phyloP scores from a whole-genome alignment of 2,329 filamentous ascomycete species.

The Alternaria infectoria region DNA sequence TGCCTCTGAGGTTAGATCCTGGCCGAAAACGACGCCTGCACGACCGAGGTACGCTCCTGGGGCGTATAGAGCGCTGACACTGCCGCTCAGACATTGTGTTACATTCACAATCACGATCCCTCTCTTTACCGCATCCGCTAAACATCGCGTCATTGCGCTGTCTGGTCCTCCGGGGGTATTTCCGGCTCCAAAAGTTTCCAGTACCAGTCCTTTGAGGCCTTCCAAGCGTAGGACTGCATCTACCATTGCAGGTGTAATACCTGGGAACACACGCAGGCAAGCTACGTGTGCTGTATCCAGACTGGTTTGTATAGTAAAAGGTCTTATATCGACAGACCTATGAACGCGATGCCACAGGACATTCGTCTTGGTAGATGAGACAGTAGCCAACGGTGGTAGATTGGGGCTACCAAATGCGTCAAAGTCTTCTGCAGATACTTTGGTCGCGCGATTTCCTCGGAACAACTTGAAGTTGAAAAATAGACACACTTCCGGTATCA shows the following conservation, averaged over 20 bases:
- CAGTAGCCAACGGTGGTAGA: constrained; percentile 77
- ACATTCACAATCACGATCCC: constrained; percentile 90
- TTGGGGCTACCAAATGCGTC: constrained; percentile 91
- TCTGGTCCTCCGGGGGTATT: constrained; percentile 86
- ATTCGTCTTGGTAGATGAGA: constrained; percentile 79
- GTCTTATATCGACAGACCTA: constrained; percentile 74
- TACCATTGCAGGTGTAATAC: constrained; percentile 92
- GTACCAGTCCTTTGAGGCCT: constrained; percentile 78
- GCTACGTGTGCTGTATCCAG: constrained; percentile 89
- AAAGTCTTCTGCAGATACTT: constrained; percentile 85
- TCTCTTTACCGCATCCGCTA: constrained; percentile 76
- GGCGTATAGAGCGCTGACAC: constrained; percentile 50
- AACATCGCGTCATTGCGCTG: constrained; percentile 77
- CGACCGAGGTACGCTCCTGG: constrained; percentile 71
- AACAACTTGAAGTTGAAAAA: constrained; percentile 94
- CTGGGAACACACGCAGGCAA: constrained; percentile 87
- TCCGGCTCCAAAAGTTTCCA: constrained; percentile 92
- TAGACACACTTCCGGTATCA: constrained; percentile 89
- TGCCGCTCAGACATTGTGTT: constrained; percentile 75
- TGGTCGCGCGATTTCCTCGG: constrained; percentile 85
- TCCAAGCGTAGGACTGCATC: constrained; percentile 80
- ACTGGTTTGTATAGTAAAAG: constrained; percentile 75
- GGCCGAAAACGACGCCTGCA: constrained; percentile 86
- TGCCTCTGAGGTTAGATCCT: constrained; percentile 88
- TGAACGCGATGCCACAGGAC: constrained; percentile 81